Conservation (phyloP, 2,329 filamentous ascomycete genomes). For the Exophiala sp. region DNA sequence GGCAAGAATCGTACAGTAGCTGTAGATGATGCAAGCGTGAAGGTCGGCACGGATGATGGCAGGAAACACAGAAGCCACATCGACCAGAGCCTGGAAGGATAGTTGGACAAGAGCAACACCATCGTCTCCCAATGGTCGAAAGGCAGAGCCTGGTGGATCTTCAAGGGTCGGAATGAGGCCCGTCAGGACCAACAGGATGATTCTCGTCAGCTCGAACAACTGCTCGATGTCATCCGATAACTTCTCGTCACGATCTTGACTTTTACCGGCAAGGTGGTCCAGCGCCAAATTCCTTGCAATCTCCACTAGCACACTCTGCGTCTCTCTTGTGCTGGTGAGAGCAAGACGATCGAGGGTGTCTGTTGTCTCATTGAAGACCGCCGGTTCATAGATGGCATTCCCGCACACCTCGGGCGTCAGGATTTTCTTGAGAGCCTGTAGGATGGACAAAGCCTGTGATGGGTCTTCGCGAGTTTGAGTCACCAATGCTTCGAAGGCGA, state of each 20-base stretch:
- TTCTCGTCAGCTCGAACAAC: constrained; percentile 90
- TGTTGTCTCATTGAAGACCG: constrained; percentile 95
- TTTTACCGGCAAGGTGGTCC: constrained; percentile 79
- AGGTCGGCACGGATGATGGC: constrained; percentile 94
- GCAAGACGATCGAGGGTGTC: constrained; percentile 89
- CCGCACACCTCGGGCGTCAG: constrained; percentile 89
- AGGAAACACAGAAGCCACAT: constrained; percentile 92
- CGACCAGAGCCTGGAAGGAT: constrained; percentile 79
- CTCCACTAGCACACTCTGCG: constrained; percentile 88
- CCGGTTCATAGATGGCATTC: constrained; percentile 91
- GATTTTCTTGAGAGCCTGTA: constrained; percentile 90
- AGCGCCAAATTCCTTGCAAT: constrained; percentile 87
- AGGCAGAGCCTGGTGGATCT: constrained; percentile 29
- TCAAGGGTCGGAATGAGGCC: constrained; percentile 76
- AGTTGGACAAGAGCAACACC: constrained; percentile 72
- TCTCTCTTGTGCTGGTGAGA: constrained; percentile 79
- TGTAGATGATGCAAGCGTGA: constrained; percentile 93
- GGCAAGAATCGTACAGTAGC: constrained; percentile 86
- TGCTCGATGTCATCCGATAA: constrained; percentile 97
- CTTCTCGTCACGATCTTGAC: constrained; percentile 62
- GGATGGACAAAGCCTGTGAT: constrained; percentile 77
- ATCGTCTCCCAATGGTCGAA: constrained; percentile 56
- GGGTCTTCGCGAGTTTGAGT: constrained; percentile 65
- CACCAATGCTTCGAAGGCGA: constrained; percentile 91
- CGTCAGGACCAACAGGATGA: constrained; percentile 87